Base-by-base conservation (phyloP, 768 basidiomycete species). In the Lactifluus hygrophoroides region DNA sequence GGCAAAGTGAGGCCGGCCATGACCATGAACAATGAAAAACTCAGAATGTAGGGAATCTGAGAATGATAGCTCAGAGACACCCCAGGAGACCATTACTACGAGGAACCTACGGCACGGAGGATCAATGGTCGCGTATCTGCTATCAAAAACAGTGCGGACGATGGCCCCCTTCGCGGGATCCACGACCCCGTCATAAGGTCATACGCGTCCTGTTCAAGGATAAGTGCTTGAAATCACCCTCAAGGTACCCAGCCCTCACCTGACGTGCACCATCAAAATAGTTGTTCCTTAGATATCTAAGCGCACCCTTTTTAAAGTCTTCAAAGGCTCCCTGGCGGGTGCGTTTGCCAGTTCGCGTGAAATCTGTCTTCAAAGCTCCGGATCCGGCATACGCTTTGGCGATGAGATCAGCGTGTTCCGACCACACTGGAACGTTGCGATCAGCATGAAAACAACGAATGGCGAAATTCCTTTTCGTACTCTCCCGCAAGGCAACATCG, bases 291-390 rank as follows among this genome's bases (percentile, higher is more conserved):
- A 96, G 67, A 68, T 98, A 99, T 60, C 96, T 82, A 73, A 83
- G 76, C 0, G 83, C 69, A 23, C 88, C 86, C 70, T 97, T 98
- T 71, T 82, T 77, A 0, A 90, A 90, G 71, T 99, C 96, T 66
- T 93, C 85, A 38, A 96, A 65, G 25, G 73, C 69, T 32, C 96
- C 96, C 60, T 85, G 81, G 51, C 75, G 81, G 2, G 93, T 94
- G 34, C 96, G 80, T 70, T 87, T 86, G 66, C 92, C 94, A 0
- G 94, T 97, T 51, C 94, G 79, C 17, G 95, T 98, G 69, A 93
- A 96, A 71, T 98, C 96, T 0, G 93, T 91, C 71, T 99, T 99
- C 65, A 99, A 72, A 1, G 96, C 96, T 13, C 90, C 95, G 30
- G 94, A 94, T 19, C 96, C 96, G 47, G 86, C 89, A 72, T 99